phyloP scores from a whole-genome alignment of 2,329 filamentous ascomycete genomes.

The Annulohypoxylon truncatum region DNA sequence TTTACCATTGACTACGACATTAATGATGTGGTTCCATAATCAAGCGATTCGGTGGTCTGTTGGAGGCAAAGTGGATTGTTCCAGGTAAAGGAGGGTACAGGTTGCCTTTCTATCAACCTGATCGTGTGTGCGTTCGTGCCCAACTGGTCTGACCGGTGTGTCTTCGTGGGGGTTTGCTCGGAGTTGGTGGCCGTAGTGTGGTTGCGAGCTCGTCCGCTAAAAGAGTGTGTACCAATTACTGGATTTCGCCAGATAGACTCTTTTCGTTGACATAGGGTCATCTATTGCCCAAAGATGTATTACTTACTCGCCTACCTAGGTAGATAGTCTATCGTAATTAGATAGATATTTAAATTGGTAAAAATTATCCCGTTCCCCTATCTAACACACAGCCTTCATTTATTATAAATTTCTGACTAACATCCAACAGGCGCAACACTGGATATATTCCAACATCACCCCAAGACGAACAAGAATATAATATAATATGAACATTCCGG shows the following conservation, averaged over 20 bases:
- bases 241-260: slow-evolving; percentile 15
- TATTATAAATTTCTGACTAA: not conserved
- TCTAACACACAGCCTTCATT: not conserved
- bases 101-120: not conserved
- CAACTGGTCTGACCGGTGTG: slow-evolving; percentile 14
- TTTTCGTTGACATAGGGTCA: slow-evolving; percentile 10
- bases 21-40: slow-evolving; percentile 32
- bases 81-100: slow-evolving; percentile 3
- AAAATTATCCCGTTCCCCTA: slow-evolving; percentile 8
- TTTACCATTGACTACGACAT: slow-evolving; percentile 11
- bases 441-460: not conserved
- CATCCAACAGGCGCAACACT: not conserved
- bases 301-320: slow-evolving; percentile 3
- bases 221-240: slow-evolving; percentile 15
- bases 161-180: slow-evolving; percentile 8
- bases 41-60: slow-evolving; percentile 28
- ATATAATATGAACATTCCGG: not conserved
- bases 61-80: slow-evolving; percentile 23
- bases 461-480: slow-evolving; percentile 3
- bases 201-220: slow-evolving; percentile 1
- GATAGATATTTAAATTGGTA: slow-evolving; percentile 25
- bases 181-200: slow-evolving; percentile 8
- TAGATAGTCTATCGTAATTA: slow-evolving; percentile 19
- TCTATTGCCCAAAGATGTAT: slow-evolving; percentile 15
- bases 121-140: not conserved